These are phyloP conservation scores for Boletus vermiculosoides DNA, from an alignment of 768 basidiomycete species.

Conservation along the genomic window DNA sequence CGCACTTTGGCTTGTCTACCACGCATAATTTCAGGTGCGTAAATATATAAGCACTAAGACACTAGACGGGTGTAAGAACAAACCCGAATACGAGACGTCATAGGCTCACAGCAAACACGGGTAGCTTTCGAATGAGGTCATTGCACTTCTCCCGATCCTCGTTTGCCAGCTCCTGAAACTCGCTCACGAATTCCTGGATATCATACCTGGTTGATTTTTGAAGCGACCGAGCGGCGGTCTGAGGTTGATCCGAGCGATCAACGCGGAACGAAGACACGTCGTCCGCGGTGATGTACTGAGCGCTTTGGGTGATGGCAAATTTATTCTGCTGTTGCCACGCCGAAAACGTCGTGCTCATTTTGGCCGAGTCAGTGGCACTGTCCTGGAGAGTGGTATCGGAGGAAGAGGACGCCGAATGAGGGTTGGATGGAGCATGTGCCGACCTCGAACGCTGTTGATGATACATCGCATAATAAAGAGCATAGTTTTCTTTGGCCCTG, in stretches of 20 bases:
- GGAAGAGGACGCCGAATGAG: background rate
- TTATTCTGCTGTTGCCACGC: slow-evolving; percentile 18
- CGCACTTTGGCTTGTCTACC: slow-evolving; percentile 16
- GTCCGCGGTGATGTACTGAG: slow-evolving; percentile 21
- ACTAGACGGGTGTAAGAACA: slow-evolving; percentile 12
- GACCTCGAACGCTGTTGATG: background rate
- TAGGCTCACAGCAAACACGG: slow-evolving; percentile 23
- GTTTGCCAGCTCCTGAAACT: slow-evolving; percentile 8
- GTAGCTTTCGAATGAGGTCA: slow-evolving; percentile 17
- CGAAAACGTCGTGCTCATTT: slow-evolving; percentile 19
- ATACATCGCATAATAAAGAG: background rate
- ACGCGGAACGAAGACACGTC: slow-evolving; percentile 25
- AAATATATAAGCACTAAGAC: slow-evolving; percentile 24
- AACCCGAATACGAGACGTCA: background rate
- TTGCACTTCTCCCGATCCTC: slow-evolving; percentile 18
- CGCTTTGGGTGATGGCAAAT: slow-evolving; percentile 5
- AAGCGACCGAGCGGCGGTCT: slow-evolving; percentile 17
- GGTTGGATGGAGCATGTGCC: background rate
- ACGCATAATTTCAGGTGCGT: slow-evolving; percentile 27
- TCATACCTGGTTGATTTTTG: slow-evolving; percentile 24
- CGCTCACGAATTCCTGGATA: slow-evolving; percentile 19
- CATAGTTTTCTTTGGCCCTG: slow-evolving; percentile 4
- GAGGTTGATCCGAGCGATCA: slow-evolving; percentile 26
- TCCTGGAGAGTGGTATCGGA: background rate
- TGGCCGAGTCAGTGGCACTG: background rate